These are phyloP conservation scores for Neurospora sp. DNA, from an alignment of 495 filamentous ascomycete genomes.

Conservation along the genomic window DNA sequence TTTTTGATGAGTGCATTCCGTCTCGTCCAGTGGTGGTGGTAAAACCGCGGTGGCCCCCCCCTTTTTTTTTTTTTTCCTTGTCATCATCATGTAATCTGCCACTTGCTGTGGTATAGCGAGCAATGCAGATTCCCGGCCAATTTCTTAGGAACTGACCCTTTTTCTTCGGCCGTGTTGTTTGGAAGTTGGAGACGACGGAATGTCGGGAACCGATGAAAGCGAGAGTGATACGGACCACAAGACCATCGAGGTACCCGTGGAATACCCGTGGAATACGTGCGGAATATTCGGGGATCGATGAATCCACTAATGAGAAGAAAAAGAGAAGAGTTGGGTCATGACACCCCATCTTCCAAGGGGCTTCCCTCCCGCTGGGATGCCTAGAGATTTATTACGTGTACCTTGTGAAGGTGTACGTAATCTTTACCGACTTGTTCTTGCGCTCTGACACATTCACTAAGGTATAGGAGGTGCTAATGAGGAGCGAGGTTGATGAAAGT, in stretches of 20 bases:
- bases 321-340: not conserved
- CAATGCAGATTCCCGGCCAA: not conserved
- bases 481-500: too few species aligned
- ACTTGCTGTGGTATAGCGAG: not conserved
- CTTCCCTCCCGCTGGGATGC: too few species aligned
- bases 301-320: not conserved
- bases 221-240: not conserved
- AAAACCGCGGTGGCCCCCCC: not conserved
- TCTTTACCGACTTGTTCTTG: not conserved
- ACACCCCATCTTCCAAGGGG: too few species aligned
- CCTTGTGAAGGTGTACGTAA: not conserved
- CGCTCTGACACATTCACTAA: too few species aligned
- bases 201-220: not conserved
- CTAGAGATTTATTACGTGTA: not conserved
- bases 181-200: not conserved
- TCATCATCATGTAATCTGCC: not conserved
- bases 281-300: not conserved
- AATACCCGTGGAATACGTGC: not conserved
- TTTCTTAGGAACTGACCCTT: not conserved
- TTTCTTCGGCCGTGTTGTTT: not conserved
- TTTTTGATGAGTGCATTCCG: not conserved
- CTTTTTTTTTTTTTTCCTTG: not conserved
- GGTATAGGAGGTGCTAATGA: too few species aligned
- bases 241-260: not conserved
- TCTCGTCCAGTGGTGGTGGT: not conserved